Evolutionary conservation across 2,329 filamentous ascomycete genomes (phyloP).

Genomic region (Ophiostoma sp.): DNA sequence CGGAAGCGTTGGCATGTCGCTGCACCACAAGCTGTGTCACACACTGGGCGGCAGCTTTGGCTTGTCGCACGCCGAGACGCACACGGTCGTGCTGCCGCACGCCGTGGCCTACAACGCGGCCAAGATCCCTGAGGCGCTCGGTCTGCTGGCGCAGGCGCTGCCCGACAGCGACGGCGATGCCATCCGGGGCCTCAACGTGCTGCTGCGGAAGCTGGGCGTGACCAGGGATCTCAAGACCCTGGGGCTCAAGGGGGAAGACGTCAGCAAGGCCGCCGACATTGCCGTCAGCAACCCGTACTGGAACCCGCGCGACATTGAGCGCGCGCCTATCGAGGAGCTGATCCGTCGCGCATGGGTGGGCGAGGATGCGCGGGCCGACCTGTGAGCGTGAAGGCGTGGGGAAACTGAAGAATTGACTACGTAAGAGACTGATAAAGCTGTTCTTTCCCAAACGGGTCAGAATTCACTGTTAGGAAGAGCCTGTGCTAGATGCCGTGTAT

Average conservation of each 20-base stretch:
- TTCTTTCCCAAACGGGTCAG: no score
- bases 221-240: constrained; percentile 60
- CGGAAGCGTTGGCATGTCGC: constrained; percentile 60
- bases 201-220: constrained; percentile 53
- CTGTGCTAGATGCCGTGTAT: no score
- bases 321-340: constrained; percentile 52
- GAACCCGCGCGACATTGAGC: constrained; percentile 57
- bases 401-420: background rate
- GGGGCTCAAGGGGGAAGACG: no score
- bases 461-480: no score
- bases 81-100: constrained; percentile 63
- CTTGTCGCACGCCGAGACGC: constrained; percentile 65
- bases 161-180: constrained; percentile 60
- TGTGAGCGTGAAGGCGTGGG: constrained; percentile 38
- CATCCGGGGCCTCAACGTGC: constrained; percentile 55
- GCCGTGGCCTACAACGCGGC: constrained; percentile 64
- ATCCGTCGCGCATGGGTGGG: constrained; percentile 59
- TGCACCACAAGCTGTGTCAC: constrained; percentile 70
- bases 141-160: constrained; percentile 54
- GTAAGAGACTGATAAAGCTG: no score
- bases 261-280: constrained; percentile 58
- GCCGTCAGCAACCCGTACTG: constrained; percentile 58
- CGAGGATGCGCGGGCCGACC: constrained; percentile 49
- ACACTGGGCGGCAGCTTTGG: constrained; percentile 63
- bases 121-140: constrained; percentile 33